phyloP scores from a whole-genome alignment of 106 monocot species.

The Ottelia alismoides region DNA sequence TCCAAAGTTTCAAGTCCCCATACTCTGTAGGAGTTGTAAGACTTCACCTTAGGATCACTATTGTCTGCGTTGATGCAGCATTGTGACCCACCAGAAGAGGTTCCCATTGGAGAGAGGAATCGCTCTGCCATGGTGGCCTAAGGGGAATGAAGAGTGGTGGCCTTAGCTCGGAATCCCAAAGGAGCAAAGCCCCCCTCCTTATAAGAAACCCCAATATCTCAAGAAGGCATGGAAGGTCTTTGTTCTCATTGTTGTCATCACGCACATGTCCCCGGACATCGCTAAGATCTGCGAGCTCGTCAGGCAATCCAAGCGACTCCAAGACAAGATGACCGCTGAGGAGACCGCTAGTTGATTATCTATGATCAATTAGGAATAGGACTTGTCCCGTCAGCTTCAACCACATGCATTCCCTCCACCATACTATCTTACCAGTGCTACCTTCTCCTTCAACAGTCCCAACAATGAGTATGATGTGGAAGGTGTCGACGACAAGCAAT shows the following conservation, averaged over 20 bases:
- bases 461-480: too few species aligned
- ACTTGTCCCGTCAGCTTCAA: not conserved
- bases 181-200: constrained; percentile 20
- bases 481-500: too few species aligned
- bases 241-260: constrained; percentile 24
- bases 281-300: constrained; percentile 25
- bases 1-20: not conserved
- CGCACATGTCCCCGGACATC: constrained; percentile 30
- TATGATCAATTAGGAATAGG: not conserved
- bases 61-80: constrained; percentile 25
- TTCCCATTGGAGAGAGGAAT: constrained; percentile 34
- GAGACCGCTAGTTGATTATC: constrained; percentile 33
- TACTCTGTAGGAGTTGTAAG: constrained; percentile 22
- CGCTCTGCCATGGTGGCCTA: constrained; percentile 37
- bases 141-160: constrained; percentile 27
- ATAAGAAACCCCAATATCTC: constrained; percentile 39
- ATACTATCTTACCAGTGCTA: too few species aligned
- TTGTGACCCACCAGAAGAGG: constrained; percentile 18
- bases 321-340: constrained; percentile 31
- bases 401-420: too few species aligned
- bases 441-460: too few species aligned
- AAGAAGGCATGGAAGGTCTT: constrained; percentile 40
- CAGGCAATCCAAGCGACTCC: constrained; percentile 25
- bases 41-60: constrained; percentile 24
- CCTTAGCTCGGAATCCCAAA: constrained; percentile 13